Evolutionary conservation across 2,329 filamentous ascomycete genomes (phyloP), one percentile per base, ranked within the genome.

Genomic region (Coleophoma crateriformis): DNA sequence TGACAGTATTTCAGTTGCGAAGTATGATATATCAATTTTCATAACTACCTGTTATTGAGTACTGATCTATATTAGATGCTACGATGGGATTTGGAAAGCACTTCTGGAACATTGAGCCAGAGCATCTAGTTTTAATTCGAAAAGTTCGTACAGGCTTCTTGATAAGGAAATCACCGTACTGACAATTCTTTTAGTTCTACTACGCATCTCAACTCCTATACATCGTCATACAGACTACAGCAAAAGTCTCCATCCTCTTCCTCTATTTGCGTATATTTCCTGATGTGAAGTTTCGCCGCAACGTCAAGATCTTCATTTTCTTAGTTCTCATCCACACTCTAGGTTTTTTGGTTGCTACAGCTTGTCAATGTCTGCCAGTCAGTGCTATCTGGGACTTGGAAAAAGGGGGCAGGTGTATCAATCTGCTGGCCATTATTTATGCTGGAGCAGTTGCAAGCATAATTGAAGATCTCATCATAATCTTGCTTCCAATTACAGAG

Each of bases 401-500:
- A 15, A 46, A 53, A 2, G 14, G 17, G 19, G 47, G 53, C 7
- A 68, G 68, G 33, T 87, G 84, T 60, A 80, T 75, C 50, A 76
- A 85, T 60, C 79, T 84, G 44, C 72, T 84, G 50, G 82, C 79
- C 1, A 72, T 85, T 19, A 84, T 85, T 57, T 78, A 85, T 8
- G 81, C 79, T 8, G 85, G 81, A 2, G 80, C 83, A 1, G 82
- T 81, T 0, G 73, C 85, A 47, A 86, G 85, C 65, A 83, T 87
- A 54, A 78, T 84, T 46, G 85, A 83, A 13, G 84, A 87, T 54
- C 66, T 86, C 34, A 78, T 79, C 34, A 79, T 87, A 33, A 68
- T 87, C 12, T 77, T 84, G 43, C 69, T 86, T 10, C 83, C 82
- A 0, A 80, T 85, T 67, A 82, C 82, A 2, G 79, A 85, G 35